phyloP scores from a whole-genome alignment of 495 filamentous ascomycete species.

The Aspergillus sparsus region DNA sequence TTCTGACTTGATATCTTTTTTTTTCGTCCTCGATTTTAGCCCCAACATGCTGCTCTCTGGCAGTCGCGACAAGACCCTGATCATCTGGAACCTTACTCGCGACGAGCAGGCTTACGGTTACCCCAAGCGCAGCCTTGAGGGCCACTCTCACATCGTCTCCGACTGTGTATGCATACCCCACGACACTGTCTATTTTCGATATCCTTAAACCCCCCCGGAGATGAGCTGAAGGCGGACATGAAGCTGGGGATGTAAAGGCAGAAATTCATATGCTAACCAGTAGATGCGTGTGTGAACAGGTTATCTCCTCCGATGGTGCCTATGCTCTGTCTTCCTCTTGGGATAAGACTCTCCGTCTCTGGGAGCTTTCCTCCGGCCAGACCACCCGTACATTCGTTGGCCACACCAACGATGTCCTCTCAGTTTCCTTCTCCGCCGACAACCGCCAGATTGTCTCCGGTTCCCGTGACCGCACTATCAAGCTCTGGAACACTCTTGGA shows the following conservation, averaged over 20 bases:
- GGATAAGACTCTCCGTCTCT: slow-evolving; percentile 99
- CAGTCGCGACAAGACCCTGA: slow-evolving; percentile 96
- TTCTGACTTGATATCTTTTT: slow-evolving; percentile 38
- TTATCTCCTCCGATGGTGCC: slow-evolving; percentile 99
- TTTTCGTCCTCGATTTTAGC: slow-evolving; percentile 55
- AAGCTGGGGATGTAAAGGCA: slow-evolving; percentile 15
- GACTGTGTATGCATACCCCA: slow-evolving; percentile 81
- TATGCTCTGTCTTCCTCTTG: slow-evolving; percentile 98
- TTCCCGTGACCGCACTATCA: slow-evolving; percentile 97
- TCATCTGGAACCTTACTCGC: slow-evolving; percentile 99
- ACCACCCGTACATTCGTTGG: slow-evolving; percentile 98
- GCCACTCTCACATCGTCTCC: slow-evolving; percentile 99
- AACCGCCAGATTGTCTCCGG: slow-evolving; percentile 99
- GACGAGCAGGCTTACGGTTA: slow-evolving; percentile 97
- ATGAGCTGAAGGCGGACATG: background rate
- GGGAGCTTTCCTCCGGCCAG: slow-evolving; percentile 94
- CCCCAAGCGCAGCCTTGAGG: slow-evolving; percentile 96
- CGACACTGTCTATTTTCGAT: slow-evolving; percentile 17
- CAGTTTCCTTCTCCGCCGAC: slow-evolving; percentile 99
- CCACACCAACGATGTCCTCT: slow-evolving; percentile 99
- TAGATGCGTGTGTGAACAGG: slow-evolving; percentile 55
- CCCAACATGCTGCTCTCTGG: slow-evolving; percentile 99
- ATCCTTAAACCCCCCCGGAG: background rate
- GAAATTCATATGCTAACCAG: slow-evolving; percentile 37
- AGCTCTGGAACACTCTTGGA: slow-evolving; percentile 99